Conservation (phyloP, 352 stramenopile genomes). For the Phytophthora quininea region DNA sequence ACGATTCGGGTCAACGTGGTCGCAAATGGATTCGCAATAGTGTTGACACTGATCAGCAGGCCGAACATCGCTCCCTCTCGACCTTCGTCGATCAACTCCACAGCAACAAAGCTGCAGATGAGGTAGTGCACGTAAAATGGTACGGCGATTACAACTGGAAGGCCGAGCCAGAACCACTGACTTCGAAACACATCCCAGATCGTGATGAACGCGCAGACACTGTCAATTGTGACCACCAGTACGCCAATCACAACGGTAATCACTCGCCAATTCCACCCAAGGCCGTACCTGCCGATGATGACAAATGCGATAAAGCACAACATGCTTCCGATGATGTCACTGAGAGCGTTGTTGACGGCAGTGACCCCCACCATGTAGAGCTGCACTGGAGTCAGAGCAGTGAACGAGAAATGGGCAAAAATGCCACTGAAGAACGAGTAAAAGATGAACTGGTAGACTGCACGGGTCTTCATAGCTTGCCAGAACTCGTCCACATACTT, state of each 20-base stretch:
- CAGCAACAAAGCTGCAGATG: slow-evolving; percentile 26
- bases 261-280: slow-evolving; percentile 29
- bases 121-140: slow-evolving; percentile 29
- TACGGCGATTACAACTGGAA: slow-evolving; percentile 26
- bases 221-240: slow-evolving; percentile 12
- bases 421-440: slow-evolving; percentile 31
- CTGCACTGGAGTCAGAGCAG: slow-evolving; percentile 13
- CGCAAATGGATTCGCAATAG: slow-evolving; percentile 30
- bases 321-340: slow-evolving; percentile 16
- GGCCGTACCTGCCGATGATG: slow-evolving; percentile 16
- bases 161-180: slow-evolving; percentile 31
- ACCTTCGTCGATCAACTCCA: slow-evolving; percentile 28
- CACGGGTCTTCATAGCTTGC: slow-evolving; percentile 24
- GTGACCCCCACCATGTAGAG: slow-evolving; percentile 26
- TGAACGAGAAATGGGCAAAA: slow-evolving; percentile 26
- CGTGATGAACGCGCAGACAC: slow-evolving; percentile 17
- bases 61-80: slow-evolving; percentile 34
- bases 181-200: slow-evolving; percentile 28
- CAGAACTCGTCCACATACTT: slow-evolving; percentile 24
- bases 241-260: slow-evolving; percentile 20
- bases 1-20: slow-evolving; percentile 26
- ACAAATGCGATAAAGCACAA: slow-evolving; percentile 25
- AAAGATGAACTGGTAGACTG: slow-evolving; percentile 34
- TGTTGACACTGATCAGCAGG: slow-evolving; percentile 37
- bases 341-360: slow-evolving; percentile 17